These are phyloP conservation scores for Ascomycota sp. DNA, from an alignment of 2,329 filamentous ascomycete genomes.

Conservation along the genomic window DNA sequence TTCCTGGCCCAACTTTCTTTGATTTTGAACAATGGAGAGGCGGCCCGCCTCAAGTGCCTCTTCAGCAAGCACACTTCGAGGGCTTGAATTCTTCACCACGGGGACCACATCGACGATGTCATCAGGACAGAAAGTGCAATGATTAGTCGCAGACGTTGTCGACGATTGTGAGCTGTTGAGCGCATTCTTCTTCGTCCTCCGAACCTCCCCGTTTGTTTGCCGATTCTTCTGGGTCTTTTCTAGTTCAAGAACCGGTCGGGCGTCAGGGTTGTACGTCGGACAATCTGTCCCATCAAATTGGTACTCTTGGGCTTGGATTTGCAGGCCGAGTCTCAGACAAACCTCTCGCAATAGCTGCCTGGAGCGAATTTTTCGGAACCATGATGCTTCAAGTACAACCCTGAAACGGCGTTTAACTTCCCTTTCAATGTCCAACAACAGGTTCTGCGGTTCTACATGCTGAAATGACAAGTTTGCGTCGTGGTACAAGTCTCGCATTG, in stretches of 20 bases:
- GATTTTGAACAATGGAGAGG: slow-evolving; percentile 84
- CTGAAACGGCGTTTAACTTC: slow-evolving; percentile 57
- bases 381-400: slow-evolving; percentile 45
- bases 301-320: slow-evolving; percentile 50
- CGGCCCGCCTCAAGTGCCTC: slow-evolving; percentile 89
- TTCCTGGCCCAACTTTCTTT: slow-evolving; percentile 90
- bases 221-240: slow-evolving; percentile 16
- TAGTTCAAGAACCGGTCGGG: slow-evolving; percentile 10
- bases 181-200: slow-evolving; percentile 41
- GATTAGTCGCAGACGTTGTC: slow-evolving; percentile 17
- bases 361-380: slow-evolving; percentile 45
- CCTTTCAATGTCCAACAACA: slow-evolving; percentile 46
- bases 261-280: slow-evolving; percentile 6
- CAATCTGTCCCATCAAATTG: slow-evolving; percentile 9
- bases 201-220: slow-evolving; percentile 20
- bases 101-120: slow-evolving; percentile 88
- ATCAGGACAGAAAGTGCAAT: slow-evolving; percentile 45
- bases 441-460: slow-evolving; percentile 47
- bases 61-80: slow-evolving; percentile 74
- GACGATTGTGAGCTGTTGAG: slow-evolving; percentile 30
- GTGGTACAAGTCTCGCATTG: slow-evolving; percentile 52
- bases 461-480: slow-evolving; percentile 68
- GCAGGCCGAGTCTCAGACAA: slow-evolving; percentile 69
- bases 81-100: slow-evolving; percentile 79
- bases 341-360: slow-evolving; percentile 77